These are phyloP conservation scores for Logfia minima DNA, from an alignment of 129 eudicot genomes.

Conservation along the genomic window DNA sequence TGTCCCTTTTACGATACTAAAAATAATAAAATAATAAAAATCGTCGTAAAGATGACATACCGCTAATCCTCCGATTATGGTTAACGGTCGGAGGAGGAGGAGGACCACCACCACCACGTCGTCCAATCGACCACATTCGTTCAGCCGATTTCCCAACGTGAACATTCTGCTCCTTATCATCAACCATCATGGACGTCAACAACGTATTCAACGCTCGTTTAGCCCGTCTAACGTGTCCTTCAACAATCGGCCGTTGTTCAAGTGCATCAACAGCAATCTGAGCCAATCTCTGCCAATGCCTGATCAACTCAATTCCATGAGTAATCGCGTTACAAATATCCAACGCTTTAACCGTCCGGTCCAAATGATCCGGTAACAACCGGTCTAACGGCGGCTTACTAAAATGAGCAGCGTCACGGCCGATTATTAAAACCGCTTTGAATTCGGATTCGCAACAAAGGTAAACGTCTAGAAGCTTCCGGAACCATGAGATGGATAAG, in stretches of 20 bases:
- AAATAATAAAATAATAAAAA: not conserved
- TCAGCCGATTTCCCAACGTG: slow-evolving; percentile 25
- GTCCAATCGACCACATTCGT: slow-evolving; percentile 42
- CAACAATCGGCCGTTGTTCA: slow-evolving; percentile 64
- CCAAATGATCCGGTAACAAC: slow-evolving; percentile 63
- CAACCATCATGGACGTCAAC: slow-evolving; percentile 50
- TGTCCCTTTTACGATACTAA: no score
- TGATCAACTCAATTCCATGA: slow-evolving; percentile 60
- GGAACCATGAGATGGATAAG: slow-evolving; percentile 66
- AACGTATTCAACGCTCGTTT: slow-evolving; percentile 60
- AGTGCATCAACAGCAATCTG: slow-evolving; percentile 62
- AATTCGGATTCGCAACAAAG: slow-evolving; percentile 83
- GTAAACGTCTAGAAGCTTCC: slow-evolving; percentile 64
- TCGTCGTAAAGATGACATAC: not conserved
- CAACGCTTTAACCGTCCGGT: slow-evolving; percentile 73
- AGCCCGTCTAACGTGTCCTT: slow-evolving; percentile 79
- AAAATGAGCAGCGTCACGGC: slow-evolving; percentile 59
- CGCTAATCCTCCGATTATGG: slow-evolving; percentile 40
- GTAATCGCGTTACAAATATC: slow-evolving; percentile 82
- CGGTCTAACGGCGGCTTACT: slow-evolving; percentile 74
- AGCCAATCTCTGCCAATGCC: slow-evolving; percentile 64
- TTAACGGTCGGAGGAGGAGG: not conserved
- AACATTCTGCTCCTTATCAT: slow-evolving; percentile 45
- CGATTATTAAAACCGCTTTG: slow-evolving; percentile 65
- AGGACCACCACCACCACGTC: slow-evolving; percentile 23